Evolutionary conservation across 306 rosid species (phyloP), one percentile per base, ranked within the genome.

Genomic region (Erythrophleum fordii): DNA sequence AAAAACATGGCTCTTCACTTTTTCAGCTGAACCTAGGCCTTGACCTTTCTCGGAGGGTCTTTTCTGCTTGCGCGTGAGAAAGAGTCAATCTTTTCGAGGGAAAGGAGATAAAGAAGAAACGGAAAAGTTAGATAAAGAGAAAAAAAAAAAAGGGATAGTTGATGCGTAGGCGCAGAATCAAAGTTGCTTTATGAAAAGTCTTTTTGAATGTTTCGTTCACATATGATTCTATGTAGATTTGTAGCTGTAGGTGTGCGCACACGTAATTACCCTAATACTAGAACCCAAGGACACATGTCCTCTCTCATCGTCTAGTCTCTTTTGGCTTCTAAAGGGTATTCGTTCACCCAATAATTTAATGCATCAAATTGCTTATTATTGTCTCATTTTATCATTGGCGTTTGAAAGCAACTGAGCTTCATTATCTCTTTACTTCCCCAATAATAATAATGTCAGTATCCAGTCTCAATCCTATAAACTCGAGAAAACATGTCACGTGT

Each of bases 221-320:
- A 56, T 46, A 70, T 37, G 82, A 77, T 14, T 46, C 67, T 69
- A 69, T 75, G 80, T 77, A 23, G 53, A 69, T 82, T 58, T 78
- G 76, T 39, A 29, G 83, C 20, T 52, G 71, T 83, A 75, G 85
- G 89, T 82, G 85, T 75, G 90, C 69, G 23, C 84, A 65, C 83
- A 75, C 88, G 88, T 80, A 86, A 81, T 53, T 41, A 18, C 62
- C 62, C 59, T 71, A 56, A 51, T 51, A 68, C 51, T 29, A 20
- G 51, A 80, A 52, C 69, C 79, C 74, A 58, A 59, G 69, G 67
- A 85, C 85, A 82, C 82, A 10, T 79, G 90, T 89, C 87, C 62
- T 86, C 69, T 76, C 91, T 83, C 91, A 85, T 88, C 85, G 84
- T 84, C n/a, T n/a, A n/a, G n/a, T n/a, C 65, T 82, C 67, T 84